Evolutionary conservation across 2,329 filamentous ascomycete genomes (phyloP).

Genomic region (Fusarium liriodendri): DNA sequence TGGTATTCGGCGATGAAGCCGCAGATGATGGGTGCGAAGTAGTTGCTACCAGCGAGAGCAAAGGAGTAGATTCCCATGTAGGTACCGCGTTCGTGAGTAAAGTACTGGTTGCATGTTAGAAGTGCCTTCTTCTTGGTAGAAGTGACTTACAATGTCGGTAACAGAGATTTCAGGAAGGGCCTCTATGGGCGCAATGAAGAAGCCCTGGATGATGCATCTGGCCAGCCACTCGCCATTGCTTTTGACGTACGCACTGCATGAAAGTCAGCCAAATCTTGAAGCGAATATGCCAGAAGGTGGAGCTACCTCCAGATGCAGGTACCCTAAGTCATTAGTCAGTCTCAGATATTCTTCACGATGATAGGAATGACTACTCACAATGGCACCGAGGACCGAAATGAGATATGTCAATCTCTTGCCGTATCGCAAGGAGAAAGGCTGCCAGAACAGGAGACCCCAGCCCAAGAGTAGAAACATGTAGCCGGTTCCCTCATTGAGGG

Average conservation of each 20-base stretch:
- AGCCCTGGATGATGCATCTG: conserved; percentile 56
- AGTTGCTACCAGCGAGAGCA: conserved; percentile 54
- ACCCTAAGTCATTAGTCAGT: conserved; percentile 11
- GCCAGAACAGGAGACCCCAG: conserved; percentile 59
- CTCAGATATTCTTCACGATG: rapidly evolving
- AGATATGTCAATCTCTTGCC: conserved; percentile 56
- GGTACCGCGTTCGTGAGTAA: conserved; percentile 56
- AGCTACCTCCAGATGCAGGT: conserved; percentile 41
- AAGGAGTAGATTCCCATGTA: conserved; percentile 58
- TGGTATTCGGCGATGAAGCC: conserved; percentile 57
- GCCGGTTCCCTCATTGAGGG: conserved; percentile 54
- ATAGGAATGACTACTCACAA: conserved; percentile 30
- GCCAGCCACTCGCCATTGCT: conserved; percentile 58
- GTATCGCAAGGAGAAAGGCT: conserved; percentile 59
- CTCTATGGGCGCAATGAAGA: conserved; percentile 59
- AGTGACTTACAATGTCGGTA: conserved; percentile 50
- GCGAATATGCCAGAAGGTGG: rapidly evolving
- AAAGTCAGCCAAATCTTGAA: not conserved
- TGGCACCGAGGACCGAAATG: conserved; percentile 48
- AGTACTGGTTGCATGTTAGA: conserved; percentile 36
- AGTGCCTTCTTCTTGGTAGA: rapidly evolving
- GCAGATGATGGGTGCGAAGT: conserved; percentile 57
- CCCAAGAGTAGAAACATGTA: conserved; percentile 59
- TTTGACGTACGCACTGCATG: conserved; percentile 48
- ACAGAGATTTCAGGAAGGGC: conserved; percentile 58